Conservation (phyloP, 2,329 filamentous ascomycete species). For the Fusarium cyanostomum region DNA sequence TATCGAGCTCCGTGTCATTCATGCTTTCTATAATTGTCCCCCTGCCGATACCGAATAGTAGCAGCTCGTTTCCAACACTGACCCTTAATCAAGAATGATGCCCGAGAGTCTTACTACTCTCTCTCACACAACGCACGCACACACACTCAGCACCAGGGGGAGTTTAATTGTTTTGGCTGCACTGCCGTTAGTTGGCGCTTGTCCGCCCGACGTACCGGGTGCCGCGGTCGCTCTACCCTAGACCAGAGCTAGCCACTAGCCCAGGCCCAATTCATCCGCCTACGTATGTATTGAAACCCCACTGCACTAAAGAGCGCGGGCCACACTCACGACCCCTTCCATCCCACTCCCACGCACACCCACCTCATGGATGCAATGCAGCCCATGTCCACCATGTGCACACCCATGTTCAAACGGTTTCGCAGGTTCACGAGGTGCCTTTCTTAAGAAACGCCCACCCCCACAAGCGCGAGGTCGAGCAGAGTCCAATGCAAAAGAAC, state of each 20-base stretch:
- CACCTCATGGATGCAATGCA: conserved; percentile 34
- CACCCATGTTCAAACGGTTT: conserved; percentile 34
- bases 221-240: conserved; percentile 21
- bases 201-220: conserved; percentile 17
- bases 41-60: conserved; percentile 1
- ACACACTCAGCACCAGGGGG: conserved; percentile 8
- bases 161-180: conserved; percentile 28
- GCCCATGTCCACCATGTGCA: conserved; percentile 14
- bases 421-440: conserved; percentile 7
- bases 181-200: conserved; percentile 8
- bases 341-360: conserved; percentile 8
- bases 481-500: conserved; percentile 10
- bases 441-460: conserved; percentile 28
- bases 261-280: conserved; percentile 3
- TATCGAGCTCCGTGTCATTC: background rate
- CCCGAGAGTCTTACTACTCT: conserved; percentile 12
- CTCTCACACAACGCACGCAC: conserved; percentile 23
- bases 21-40: background rate
- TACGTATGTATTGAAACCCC: too few species aligned
- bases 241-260: conserved; percentile 17
- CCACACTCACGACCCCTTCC: background rate
- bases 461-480: conserved; percentile 21
- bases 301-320: conserved; percentile 5
- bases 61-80: conserved; percentile 10
- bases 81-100: conserved; percentile 10